phyloP scores from a whole-genome alignment of 2,329 filamentous ascomycete species.

The Xylaria digitata region DNA sequence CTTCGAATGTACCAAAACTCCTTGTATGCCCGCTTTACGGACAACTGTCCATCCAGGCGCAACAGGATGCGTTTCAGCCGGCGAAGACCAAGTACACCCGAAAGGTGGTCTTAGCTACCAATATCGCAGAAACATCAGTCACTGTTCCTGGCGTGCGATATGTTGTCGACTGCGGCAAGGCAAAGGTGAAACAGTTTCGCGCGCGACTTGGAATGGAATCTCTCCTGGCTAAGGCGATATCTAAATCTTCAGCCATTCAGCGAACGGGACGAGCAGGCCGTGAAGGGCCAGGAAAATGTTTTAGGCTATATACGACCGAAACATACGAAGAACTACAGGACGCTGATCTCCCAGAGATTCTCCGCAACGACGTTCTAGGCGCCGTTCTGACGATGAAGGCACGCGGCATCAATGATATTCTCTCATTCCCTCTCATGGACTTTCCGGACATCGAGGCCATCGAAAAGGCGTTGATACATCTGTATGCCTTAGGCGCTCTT shows the following conservation, averaged over 20 bases:
- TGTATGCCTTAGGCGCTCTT: conserved; percentile 82
- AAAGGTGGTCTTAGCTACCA: conserved; percentile 92
- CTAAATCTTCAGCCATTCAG: conserved; percentile 92
- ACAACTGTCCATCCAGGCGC: conserved; percentile 85
- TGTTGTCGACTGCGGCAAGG: conserved; percentile 92
- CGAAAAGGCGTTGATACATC: conserved; percentile 82
- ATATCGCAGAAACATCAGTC: conserved; percentile 98
- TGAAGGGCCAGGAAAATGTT: conserved; percentile 91
- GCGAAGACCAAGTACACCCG: conserved; percentile 77
- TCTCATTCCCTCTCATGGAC: conserved; percentile 87
- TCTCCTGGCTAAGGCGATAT: conserved; percentile 88
- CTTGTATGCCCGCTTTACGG: conserved; percentile 86
- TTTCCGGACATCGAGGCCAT: conserved; percentile 80
- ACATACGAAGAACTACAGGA: conserved; percentile 77
- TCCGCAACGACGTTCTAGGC: conserved; percentile 87
- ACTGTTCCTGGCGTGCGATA: conserved; percentile 93
- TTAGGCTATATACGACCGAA: conserved; percentile 84
- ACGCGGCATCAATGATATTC: conserved; percentile 82
- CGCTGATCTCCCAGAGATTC: conserved; percentile 85
- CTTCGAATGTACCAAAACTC: conserved; percentile 78
- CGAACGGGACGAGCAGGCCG: conserved; percentile 90
- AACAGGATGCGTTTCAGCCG: conserved; percentile 86
- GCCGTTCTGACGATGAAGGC: conserved; percentile 95
- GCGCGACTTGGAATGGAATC: conserved; percentile 88
- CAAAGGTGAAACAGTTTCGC: conserved; percentile 93